Base-by-base conservation (phyloP, 2,329 filamentous ascomycete species). In the Hirsutella thompsonii region DNA sequence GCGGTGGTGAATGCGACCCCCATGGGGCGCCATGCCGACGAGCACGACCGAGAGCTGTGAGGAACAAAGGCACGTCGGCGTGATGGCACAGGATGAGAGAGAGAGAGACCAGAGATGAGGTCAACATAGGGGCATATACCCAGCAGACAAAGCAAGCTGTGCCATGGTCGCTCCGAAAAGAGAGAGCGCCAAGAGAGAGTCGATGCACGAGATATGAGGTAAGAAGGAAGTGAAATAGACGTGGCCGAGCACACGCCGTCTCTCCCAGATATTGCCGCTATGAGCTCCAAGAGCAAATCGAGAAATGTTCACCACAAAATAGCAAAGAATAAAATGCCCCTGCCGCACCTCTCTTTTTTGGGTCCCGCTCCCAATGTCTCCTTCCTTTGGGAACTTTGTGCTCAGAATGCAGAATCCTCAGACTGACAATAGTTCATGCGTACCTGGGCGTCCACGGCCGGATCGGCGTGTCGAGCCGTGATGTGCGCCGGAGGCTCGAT, bases 1-100 rank as follows among this genome's bases (percentile, higher is more conserved):
- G 79, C 77, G 56, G 72, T 88, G 68, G 71, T 90, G 52, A 79
- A 83, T 47, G 58, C 59, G 42, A 57, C 55, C 53, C 66, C 66
- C 32, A 56, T 44, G 49, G 36, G 36, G 10, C 39, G 40, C 30
- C 49, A 43, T 23, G 49, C 48, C 37, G 49, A 44, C 45, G 52
- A 50, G 40, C 52, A 55, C 33, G 57, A 63, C 42, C 56, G 52
- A 46, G 54, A 64, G 48, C 46, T 66, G 43, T 66, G 49, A 59
- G 3, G 11, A 10, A 8, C 18, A 13, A 5, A 5, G 35, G 8
- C 18, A 11, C 19, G 4, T 10, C 36, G 5, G 8, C 9, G 13
- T 1, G 23, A 8, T 11, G 23, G n/a, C n/a, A 32, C 5, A 9
- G 14, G n/a, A 34, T 19, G 32, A 16, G 14, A 2, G 29, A 11